Percentiles rank a stretch among this genome's conserved stretches.
These are phyloP conservation scores for Blastomyces parvus DNA, from an alignment of 2,329 filamentous ascomycete genomes.

Conservation along the genomic window DNA sequence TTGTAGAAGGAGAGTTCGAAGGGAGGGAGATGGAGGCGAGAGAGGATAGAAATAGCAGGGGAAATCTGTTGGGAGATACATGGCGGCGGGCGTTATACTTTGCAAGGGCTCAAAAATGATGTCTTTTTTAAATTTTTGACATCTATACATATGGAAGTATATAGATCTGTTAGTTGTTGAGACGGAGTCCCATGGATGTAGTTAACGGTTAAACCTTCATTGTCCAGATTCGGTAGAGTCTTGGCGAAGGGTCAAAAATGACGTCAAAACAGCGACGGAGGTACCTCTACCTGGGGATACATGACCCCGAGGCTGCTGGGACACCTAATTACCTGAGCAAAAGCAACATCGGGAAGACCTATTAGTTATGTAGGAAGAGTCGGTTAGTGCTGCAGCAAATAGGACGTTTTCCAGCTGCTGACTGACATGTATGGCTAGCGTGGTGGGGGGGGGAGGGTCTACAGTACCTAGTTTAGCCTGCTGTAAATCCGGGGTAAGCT, in stretches of 20 bases:
- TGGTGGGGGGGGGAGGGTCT: too few species aligned
- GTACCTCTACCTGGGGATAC: constrained; percentile 1
- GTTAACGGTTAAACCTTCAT: neutral
- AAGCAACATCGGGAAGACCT: too few species aligned
- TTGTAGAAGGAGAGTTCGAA: neutral
- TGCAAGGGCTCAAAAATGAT: neutral
- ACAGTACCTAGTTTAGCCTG: too few species aligned
- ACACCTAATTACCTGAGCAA: too few species aligned
- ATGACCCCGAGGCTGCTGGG: neutral
- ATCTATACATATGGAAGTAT: neutral
- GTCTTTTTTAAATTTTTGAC: neutral
- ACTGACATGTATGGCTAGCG: too few species aligned
- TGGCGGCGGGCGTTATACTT: neutral
- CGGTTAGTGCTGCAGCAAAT: neutral
- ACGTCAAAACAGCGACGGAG: neutral
- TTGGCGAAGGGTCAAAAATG: neutral
- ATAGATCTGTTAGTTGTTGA: neutral
- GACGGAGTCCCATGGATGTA: neutral
- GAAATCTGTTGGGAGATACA: neutral
- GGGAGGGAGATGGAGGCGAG: neutral
- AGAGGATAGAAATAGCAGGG: neutral
- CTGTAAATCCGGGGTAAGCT: neutral
- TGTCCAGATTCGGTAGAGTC: neutral
- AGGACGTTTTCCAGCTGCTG: neutral
- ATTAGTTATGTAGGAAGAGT: neutral